Base-by-base conservation (phyloP, 768 basidiomycete species). In the Naganishia friedmannii region DNA sequence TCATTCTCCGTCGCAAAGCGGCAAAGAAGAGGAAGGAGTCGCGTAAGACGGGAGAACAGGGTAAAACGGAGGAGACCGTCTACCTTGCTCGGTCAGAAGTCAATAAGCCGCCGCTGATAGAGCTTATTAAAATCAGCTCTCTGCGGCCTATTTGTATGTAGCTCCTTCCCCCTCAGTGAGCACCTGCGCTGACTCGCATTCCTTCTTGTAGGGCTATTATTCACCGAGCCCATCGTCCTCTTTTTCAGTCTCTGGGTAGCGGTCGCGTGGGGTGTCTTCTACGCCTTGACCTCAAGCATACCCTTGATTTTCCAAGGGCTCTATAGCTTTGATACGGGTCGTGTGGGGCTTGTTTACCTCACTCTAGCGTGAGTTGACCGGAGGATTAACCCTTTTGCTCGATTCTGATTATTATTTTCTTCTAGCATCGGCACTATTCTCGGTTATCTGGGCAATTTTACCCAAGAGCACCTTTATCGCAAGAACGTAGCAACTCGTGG, bases 211-310 rank as follows among this genome's bases (percentile, higher is more conserved):
- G 69, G 57, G 65, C 45, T 69, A 10, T 80, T 91, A 70, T 70
- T 86, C 17, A 89, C 89, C 0, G 92, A 93, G 77, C 89, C 89
- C 0, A 85, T 88, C 42, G 90, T 92, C 8, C 80, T 85, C 2
- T 87, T 87, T 74, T 89, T 92, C 69, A 78, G 78, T 3, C 55
- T 80, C 0, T 82, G 80, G 78, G 72, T 80, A 23, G 87, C 65
- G 3, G 87, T 92, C 70, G 85, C 86, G 0, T 92, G 90, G 90
- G 90, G 90, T 0, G 85, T 90, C 6, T 78, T 88, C 26, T 92
- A 86, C 74, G 87, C 86, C 66, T 81, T 91, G 76, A 83, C 90
- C 34, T 86, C 74, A 31, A 79, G 79, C 2, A 68, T 82, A 26
- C 80, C 84, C 9, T 85, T 83, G 12, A 85, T 87, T 45, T 89